Evolutionary conservation across 2,329 filamentous ascomycete genomes (phyloP).

Genomic region (Botrytis squamosa): DNA sequence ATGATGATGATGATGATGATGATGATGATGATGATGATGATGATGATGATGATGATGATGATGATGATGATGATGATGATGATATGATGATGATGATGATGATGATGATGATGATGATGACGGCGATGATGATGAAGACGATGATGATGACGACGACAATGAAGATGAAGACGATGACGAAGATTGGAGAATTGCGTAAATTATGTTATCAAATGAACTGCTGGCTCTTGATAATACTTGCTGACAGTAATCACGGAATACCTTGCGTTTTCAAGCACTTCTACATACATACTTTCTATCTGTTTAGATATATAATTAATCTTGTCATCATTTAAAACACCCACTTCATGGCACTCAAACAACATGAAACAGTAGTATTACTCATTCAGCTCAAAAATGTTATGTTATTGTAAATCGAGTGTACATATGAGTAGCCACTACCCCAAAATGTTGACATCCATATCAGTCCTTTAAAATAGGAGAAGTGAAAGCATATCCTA

Average conservation of each 20-base stretch:
- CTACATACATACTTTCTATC: background rate
- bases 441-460: background rate
- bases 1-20: background rate
- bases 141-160: background rate
- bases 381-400: background rate
- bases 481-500: background rate
- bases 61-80: background rate
- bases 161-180: background rate
- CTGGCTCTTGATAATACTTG: background rate
- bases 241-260: background rate
- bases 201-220: background rate
- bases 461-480: background rate
- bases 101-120: background rate
- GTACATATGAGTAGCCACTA: no score
- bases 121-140: background rate
- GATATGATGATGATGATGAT: background rate
- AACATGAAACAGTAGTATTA: background rate
- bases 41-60: no score
- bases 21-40: rapidly evolving
- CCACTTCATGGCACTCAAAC: background rate
- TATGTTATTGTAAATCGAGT: background rate
- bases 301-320: background rate
- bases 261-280: no score
- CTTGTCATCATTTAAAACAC: background rate
- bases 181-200: background rate